A percentile compares a stretch with the other conserved stretches of the same genome.
Evolutionary conservation across 140 eudicot species (phyloP).

Genomic region (Bidens hawaiensis): DNA sequence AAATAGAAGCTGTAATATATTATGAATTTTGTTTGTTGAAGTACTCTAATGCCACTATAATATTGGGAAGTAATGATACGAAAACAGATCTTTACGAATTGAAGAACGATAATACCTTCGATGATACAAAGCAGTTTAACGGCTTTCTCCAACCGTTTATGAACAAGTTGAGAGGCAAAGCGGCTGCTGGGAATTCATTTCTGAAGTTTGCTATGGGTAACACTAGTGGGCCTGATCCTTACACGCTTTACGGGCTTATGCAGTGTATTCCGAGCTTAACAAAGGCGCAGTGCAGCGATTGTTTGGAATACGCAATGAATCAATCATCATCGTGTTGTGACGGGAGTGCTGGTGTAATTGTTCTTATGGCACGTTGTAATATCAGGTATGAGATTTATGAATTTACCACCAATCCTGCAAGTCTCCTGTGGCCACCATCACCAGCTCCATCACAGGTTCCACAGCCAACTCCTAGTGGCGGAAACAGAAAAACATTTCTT

Average conservation of each 20-base stretch:
- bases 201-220: background rate
- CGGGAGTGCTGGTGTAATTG: background rate
- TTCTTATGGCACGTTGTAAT: conserved; percentile 3
- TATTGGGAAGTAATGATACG: background rate
- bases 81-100: background rate
- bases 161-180: background rate
- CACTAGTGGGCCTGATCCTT: background rate
- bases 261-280: conserved; percentile 5
- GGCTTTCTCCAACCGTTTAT: background rate
- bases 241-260: background rate
- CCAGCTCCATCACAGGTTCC: background rate
- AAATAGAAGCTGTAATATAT: background rate
- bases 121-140: background rate
- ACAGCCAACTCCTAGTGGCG: too few relatives aligned
- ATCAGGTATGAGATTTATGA: background rate
- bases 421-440: background rate
- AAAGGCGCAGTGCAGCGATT: background rate
- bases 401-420: background rate
- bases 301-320: background rate
- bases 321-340: background rate
- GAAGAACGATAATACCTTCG: background rate
- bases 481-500: too few relatives aligned
- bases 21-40: background rate
- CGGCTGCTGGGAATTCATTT: background rate
- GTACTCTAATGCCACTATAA: conserved; percentile 1